Conservation (phyloP, 495 filamentous ascomycete genomes). For the Aspergillus hancockii region DNA sequence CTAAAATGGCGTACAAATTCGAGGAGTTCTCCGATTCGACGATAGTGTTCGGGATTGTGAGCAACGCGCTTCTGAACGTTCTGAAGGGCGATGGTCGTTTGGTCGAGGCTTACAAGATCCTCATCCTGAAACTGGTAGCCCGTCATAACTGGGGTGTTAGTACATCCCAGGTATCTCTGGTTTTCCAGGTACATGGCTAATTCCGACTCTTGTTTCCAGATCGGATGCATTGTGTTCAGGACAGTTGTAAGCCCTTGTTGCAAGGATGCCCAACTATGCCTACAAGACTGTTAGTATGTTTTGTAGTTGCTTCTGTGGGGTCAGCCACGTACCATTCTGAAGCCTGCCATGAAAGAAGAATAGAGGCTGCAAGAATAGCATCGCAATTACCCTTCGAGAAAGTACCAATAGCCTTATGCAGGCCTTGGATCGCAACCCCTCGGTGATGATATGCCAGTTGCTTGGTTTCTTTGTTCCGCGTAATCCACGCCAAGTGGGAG, state of each 20-base stretch:
- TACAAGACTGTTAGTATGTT: slow-evolving; percentile 45
- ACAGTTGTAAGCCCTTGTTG: slow-evolving; percentile 92
- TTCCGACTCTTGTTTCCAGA: slow-evolving; percentile 85
- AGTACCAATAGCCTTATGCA: slow-evolving; percentile 80
- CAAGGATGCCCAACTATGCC: slow-evolving; percentile 86
- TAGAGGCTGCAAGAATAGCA: slow-evolving; percentile 87
- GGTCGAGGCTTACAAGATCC: slow-evolving; percentile 65
- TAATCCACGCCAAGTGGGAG: slow-evolving; percentile 84
- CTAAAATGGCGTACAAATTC: slow-evolving; percentile 79
- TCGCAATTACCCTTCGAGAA: slow-evolving; percentile 90
- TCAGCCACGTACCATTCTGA: slow-evolving; percentile 90
- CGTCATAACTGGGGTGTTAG: slow-evolving; percentile 54
- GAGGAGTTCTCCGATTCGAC: slow-evolving; percentile 74
- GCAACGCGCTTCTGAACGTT: slow-evolving; percentile 69
- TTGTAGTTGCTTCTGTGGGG: slow-evolving; percentile 31
- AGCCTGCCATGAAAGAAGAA: slow-evolving; percentile 93
- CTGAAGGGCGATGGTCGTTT: slow-evolving; percentile 56
- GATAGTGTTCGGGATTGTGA: slow-evolving; percentile 71
- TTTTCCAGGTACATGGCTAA: slow-evolving; percentile 82
- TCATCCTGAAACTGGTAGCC: slow-evolving; percentile 52
- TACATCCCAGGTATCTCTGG: slow-evolving; percentile 50
- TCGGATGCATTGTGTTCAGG: slow-evolving; percentile 81
- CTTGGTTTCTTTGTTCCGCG: slow-evolving; percentile 76
- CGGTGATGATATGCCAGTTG: slow-evolving; percentile 86
- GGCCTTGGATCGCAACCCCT: slow-evolving; percentile 77